Evolutionary conservation across 1,139 yeast species (phyloP), one percentile per base, ranked within the genome.

Genomic region (Nakaseomyces glabratus): DNA sequence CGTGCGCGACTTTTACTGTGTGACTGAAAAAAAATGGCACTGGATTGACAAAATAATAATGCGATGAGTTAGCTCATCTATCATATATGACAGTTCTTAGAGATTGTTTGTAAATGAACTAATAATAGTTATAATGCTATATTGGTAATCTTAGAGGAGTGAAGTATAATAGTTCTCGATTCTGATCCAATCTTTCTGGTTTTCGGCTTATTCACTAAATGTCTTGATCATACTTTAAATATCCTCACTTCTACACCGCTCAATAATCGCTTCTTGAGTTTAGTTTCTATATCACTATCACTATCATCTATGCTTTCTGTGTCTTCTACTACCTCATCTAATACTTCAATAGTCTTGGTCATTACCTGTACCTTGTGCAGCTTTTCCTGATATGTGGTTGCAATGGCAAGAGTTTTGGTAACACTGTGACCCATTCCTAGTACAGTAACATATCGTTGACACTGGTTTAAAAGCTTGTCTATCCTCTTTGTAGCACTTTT

Each of bases 381-480:
- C 33, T 62, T 55, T 17, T 67, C 68, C 42, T 70, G 68, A 49
- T 71, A 77, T 42, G 69, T 65, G 18, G 72, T 51, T 0, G 71
- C 84, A 1, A 78, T 43, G 9, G 71, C 58, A 8, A 76, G 41
- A 0, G 77, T 68, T 48, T 69, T 76, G 31, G 65, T 71, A 4
- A 76, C 70, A 5, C 82, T 68, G 35, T 66, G 69, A 1, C 88
- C 88, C 84, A 79, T 77, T 0, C 85, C 90, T 42, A 72, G 61
- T 2, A 80, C 67, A 0, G 68, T 62, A 11, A 79, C 60, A 47
- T 62, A 70, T 26, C 63, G 55, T 1, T 63, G 60, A 21, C 63
- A 58, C 38, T 60, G 65, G 42, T 63, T 65, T 18, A 78, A 49
- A 35, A 66, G 62, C 47, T 69, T 72, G 28, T 63, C 64, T 4